phyloP scores from a whole-genome alignment of 805 yeast species.

The Saccharomycopsis lassenensis region DNA sequence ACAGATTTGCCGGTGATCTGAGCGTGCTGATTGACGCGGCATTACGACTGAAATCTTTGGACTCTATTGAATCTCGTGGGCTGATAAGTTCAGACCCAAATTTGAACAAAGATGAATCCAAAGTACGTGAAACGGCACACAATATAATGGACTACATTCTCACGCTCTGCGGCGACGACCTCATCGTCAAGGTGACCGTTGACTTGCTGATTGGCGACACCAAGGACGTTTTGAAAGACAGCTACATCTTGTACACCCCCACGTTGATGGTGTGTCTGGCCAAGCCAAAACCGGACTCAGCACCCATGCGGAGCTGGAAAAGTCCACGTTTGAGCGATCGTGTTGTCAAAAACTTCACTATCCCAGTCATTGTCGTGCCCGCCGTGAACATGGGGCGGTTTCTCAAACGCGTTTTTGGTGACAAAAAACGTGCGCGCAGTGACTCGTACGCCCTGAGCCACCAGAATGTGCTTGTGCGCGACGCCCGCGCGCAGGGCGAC shows the following conservation, averaged over 20 bases:
- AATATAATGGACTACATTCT: slow-evolving; percentile 43
- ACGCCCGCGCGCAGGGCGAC: not conserved
- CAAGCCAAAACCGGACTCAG: slow-evolving; percentile 32
- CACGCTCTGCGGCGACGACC: slow-evolving; percentile 34
- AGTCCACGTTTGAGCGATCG: slow-evolving; percentile 55
- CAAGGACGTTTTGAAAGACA: slow-evolving; percentile 44
- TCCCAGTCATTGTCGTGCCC: slow-evolving; percentile 60
- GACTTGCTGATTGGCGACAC: slow-evolving; percentile 54
- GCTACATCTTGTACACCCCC: slow-evolving; percentile 52
- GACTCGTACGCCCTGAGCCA: not conserved
- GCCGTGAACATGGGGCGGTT: slow-evolving; percentile 45
- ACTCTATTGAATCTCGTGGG: too few species aligned
- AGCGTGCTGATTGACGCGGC: too few species aligned
- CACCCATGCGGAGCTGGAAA: slow-evolving; percentile 47
- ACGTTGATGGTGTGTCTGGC: slow-evolving; percentile 45
- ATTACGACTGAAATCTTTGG: too few species aligned
- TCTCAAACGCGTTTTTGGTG: slow-evolving; percentile 34
- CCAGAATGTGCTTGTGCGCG: not conserved
- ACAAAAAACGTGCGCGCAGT: too few species aligned
- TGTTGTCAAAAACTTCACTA: slow-evolving; percentile 49
- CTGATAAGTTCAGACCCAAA: too few species aligned
- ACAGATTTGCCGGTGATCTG: too few species aligned
- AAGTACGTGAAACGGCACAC: slow-evolving; percentile 32
- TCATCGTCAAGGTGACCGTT: slow-evolving; percentile 40
- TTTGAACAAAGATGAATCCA: not conserved